Evolutionary conservation across 2,329 filamentous ascomycete genomes (phyloP).

Genomic region (Alternaria sp.): DNA sequence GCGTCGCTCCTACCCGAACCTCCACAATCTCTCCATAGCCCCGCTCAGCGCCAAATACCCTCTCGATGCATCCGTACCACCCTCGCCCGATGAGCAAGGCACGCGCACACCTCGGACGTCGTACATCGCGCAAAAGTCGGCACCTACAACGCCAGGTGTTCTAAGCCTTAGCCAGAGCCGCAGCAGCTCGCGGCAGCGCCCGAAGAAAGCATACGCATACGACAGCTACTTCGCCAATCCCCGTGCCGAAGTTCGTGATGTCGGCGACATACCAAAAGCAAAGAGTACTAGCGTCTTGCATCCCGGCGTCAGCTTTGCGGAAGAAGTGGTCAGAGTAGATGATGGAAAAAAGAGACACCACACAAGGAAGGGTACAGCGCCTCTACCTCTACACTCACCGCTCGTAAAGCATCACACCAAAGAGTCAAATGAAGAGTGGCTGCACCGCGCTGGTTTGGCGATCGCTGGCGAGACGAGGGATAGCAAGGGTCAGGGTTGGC

Average conservation of each 20-base stretch:
- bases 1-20: constrained; percentile 64
- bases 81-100: constrained; percentile 35
- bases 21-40: constrained; percentile 66
- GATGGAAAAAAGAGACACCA: constrained; percentile 29
- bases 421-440: constrained; percentile 59
- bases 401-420: constrained; percentile 38
- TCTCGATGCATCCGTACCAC: constrained; percentile 52
- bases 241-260: constrained; percentile 28
- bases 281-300: constrained; percentile 54
- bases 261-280: constrained; percentile 52
- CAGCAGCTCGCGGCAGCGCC: constrained; percentile 45
- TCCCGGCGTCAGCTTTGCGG: constrained; percentile 36
- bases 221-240: constrained; percentile 41
- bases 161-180: constrained; percentile 51
- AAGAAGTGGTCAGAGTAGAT: constrained; percentile 12
- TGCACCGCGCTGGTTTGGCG: constrained; percentile 63
- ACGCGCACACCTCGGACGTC: constrained; percentile 47
- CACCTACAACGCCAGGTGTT: constrained; percentile 57
- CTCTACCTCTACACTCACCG: constrained; percentile 33
- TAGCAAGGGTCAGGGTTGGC: constrained; percentile 68
- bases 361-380: constrained; percentile 39
- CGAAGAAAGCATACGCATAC: constrained; percentile 41
- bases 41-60: constrained; percentile 63
- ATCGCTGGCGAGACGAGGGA: constrained; percentile 64
- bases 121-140: constrained; percentile 57